Evolutionary conservation across 768 basidiomycete genomes (phyloP).

Genomic region (Tylopilus intermedius): DNA sequence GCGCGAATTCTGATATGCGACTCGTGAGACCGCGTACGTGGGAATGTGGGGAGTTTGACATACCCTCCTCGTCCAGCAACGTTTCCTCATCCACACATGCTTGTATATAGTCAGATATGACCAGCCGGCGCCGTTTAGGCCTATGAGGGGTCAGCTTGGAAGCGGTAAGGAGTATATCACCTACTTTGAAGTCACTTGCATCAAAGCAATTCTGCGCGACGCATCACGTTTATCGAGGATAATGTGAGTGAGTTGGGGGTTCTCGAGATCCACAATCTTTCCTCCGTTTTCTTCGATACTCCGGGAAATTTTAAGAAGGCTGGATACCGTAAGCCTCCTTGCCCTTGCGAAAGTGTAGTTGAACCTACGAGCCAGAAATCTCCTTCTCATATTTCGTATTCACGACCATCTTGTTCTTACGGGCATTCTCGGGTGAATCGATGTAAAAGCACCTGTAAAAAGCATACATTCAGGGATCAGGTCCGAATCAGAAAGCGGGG

Average conservation of each 20-base stretch:
- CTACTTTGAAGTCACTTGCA: slow-evolving; percentile 70
- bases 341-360: neutral
- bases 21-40: slow-evolving; percentile 1
- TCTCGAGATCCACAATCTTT: slow-evolving; percentile 56
- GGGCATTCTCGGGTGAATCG: slow-evolving; percentile 74
- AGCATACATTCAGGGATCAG: neutral
- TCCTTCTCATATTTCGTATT: slow-evolving; percentile 49
- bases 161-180: slow-evolving; percentile 5
- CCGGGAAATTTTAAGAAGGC: slow-evolving; percentile 49
- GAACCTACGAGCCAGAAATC: slow-evolving; percentile 49
- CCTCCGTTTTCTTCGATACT: slow-evolving; percentile 71
- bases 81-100: slow-evolving; percentile 82
- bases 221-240: slow-evolving; percentile 80
- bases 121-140: slow-evolving; percentile 74
- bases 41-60: neutral
- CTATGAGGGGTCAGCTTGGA: slow-evolving; percentile 35
- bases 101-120: slow-evolving; percentile 72
- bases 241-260: slow-evolving; percentile 82
- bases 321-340: slow-evolving; percentile 24
- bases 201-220: slow-evolving; percentile 65
- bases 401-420: slow-evolving; percentile 54
- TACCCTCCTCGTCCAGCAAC: slow-evolving; percentile 78
- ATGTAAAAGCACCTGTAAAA: slow-evolving; percentile 78
- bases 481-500: neutral
- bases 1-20: slow-evolving; percentile 20